These are phyloP conservation scores for Cordia subcordata DNA, from an alignment of 257 asterid species.

Conservation along the genomic window DNA sequence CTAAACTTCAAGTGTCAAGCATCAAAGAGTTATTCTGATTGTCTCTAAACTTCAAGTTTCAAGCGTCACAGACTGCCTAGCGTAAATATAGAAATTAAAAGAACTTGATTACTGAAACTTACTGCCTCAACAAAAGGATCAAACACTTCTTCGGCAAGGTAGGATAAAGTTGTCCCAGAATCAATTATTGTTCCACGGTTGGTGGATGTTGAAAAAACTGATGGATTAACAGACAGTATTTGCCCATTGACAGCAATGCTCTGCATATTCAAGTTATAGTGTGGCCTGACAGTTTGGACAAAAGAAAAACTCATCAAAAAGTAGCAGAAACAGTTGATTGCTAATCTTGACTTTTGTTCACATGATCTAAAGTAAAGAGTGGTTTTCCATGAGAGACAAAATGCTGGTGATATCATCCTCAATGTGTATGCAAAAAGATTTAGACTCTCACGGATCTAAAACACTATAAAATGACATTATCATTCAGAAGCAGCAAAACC, in stretches of 20 bases:
- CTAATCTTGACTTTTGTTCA: too few relatives aligned
- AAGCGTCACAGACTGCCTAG: neutral
- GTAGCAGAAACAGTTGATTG: neutral
- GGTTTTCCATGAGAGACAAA: too few relatives aligned
- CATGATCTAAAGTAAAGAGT: too few relatives aligned
- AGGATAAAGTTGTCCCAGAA: constrained; percentile 95
- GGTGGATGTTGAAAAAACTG: constrained; percentile 68
- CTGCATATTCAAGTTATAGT: constrained; percentile 78
- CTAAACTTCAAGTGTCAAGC: too few relatives aligned
- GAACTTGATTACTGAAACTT: constrained; percentile 22
- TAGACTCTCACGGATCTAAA: too few relatives aligned
- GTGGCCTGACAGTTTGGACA: constrained; percentile 56
- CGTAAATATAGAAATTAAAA: neutral
- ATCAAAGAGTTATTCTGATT: too few relatives aligned
- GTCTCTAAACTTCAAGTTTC: neutral
- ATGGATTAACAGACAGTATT: constrained; percentile 56
- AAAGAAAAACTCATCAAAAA: constrained; percentile 12
- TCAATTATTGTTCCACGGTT: constrained; percentile 88
- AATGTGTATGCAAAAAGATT: too few relatives aligned
- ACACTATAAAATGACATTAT: too few relatives aligned
- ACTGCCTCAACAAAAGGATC: constrained; percentile 79
- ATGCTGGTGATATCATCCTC: too few relatives aligned
- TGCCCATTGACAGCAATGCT: constrained; percentile 91
- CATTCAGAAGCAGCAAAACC: too few relatives aligned
- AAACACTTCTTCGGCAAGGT: constrained; percentile 84